Evolutionary conservation across 2,329 filamentous ascomycete genomes (phyloP).

Genomic region (Coniochaeta sp.): DNA sequence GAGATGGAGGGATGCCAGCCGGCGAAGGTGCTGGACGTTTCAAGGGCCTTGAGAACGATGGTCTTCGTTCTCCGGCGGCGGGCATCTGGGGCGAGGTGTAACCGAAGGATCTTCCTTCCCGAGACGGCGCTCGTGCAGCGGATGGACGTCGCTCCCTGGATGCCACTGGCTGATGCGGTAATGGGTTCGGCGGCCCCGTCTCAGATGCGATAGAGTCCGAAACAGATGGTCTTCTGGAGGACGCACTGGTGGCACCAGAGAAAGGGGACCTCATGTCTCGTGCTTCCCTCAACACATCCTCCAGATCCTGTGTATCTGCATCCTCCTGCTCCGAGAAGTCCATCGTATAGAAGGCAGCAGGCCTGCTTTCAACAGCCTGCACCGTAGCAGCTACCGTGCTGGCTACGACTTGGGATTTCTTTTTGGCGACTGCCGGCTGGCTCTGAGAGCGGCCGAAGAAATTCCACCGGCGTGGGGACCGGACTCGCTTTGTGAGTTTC

Average conservation of each 20-base stretch:
- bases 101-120: neutral
- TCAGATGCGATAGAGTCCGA: neutral
- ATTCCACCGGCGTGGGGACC: slow-evolving; percentile 56
- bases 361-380: slow-evolving; percentile 41
- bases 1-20: neutral
- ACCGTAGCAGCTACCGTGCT: slow-evolving; percentile 38
- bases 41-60: slow-evolving; percentile 6
- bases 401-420: slow-evolving; percentile 28
- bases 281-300: slow-evolving; percentile 44
- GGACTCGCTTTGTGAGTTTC: slow-evolving; percentile 48
- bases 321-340: slow-evolving; percentile 49
- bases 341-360: slow-evolving; percentile 54
- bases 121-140: neutral
- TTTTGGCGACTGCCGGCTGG: slow-evolving; percentile 25
- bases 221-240: neutral
- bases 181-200: neutral
- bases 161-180: neutral
- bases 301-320: slow-evolving; percentile 28
- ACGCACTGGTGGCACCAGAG: neutral
- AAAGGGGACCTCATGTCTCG: slow-evolving; percentile 22
- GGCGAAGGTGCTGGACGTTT: neutral
- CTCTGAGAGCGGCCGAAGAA: slow-evolving; percentile 51
- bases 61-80: slow-evolving; percentile 5
- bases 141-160: neutral
- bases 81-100: neutral